Base-by-base conservation (phyloP, 345 rosid species). In the Gynandropsis gynandra region DNA sequence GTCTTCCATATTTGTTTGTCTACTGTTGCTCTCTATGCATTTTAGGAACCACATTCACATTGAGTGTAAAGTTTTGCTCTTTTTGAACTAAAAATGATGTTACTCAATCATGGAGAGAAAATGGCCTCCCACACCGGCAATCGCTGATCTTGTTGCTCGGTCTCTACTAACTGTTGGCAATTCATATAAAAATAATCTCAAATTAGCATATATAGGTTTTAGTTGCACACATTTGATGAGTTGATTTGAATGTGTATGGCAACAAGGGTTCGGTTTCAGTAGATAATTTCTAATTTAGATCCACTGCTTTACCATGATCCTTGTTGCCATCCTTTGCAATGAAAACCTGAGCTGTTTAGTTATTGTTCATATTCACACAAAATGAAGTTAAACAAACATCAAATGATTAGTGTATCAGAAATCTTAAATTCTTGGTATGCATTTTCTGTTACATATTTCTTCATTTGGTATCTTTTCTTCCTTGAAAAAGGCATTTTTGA, bases 381-480 rank as follows among this genome's bases (percentile, higher is more conserved):
- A 31, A 52, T 61, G 52, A 36, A 24, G 29, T 2, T 24, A 24
- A 44, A 52, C 3, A 15, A 53, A 17, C 41, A 37, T 17, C 24
- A 27, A 16, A 15, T 43, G 58, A 37, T 52, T 43, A 34, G 64
- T 50, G 27, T 42, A 2, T 24, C 29, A 24, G n/a, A 24, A 5
- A 24, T 35, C 35, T n/a, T 36, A 42, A 47, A 33, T 24, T 5
- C 9, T 32, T 55, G 10, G 16, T 47, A 54, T 8, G 40, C 18
- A 11, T 56, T 49, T 45, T 35, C 50, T 63, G 47, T 17, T n/a
- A 13, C 56, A 55, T 44, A 13, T 56, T 48, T 63, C 46, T 63
- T 56, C 62, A 48, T 63, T 63, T 55, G 44, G 51, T 35, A 64
- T 18, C 9, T 36, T 56, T 42, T 50, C 40, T 63, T 63, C 51